phyloP scores from a whole-genome alignment of 805 yeast genomes.

The Zygosaccharomyces gambellarensis region DNA sequence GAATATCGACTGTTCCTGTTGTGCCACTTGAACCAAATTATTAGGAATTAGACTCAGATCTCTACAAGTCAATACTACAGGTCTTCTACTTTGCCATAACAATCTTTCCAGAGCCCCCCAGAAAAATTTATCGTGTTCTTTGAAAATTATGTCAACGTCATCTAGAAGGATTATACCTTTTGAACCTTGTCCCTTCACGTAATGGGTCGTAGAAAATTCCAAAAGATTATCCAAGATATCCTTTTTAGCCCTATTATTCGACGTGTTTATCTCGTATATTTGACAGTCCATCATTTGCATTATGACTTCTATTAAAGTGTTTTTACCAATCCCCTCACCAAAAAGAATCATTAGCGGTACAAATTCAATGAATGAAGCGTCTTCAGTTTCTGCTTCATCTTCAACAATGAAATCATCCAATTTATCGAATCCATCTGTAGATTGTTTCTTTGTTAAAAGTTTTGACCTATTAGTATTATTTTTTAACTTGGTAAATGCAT shows the following conservation, averaged over 20 bases:
- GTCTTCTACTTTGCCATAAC: conserved; percentile 57
- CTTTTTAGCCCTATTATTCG: conserved; percentile 67
- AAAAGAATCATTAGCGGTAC: conserved; percentile 60
- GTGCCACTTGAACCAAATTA: conserved; percentile 43
- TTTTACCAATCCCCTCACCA: conserved; percentile 80
- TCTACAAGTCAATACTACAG: conserved; percentile 63
- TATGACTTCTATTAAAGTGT: conserved; percentile 64
- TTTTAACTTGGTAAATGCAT: conserved; percentile 35
- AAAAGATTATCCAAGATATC: conserved; percentile 60
- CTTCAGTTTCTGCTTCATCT: conserved; percentile 26
- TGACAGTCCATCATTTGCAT: conserved; percentile 60
- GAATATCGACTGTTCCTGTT: conserved; percentile 39
- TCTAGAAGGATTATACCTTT: conserved; percentile 74
- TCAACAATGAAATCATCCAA: conserved; percentile 35
- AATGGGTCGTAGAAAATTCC: conserved; percentile 80
- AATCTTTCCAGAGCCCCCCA: conserved; percentile 70
- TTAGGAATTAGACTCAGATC: conserved; percentile 46
- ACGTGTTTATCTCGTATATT: conserved; percentile 75
- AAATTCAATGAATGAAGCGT: conserved; percentile 34
- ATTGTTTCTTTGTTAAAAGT: conserved; percentile 25
- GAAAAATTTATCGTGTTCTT: conserved; percentile 67
- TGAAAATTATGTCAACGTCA: conserved; percentile 79
- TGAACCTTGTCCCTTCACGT: conserved; percentile 50
- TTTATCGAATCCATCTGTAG: conserved; percentile 20
- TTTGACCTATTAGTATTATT: conserved; percentile 34